Evolutionary conservation across 768 basidiomycete genomes (phyloP).

Genomic region (Naematelia encephala): DNA sequence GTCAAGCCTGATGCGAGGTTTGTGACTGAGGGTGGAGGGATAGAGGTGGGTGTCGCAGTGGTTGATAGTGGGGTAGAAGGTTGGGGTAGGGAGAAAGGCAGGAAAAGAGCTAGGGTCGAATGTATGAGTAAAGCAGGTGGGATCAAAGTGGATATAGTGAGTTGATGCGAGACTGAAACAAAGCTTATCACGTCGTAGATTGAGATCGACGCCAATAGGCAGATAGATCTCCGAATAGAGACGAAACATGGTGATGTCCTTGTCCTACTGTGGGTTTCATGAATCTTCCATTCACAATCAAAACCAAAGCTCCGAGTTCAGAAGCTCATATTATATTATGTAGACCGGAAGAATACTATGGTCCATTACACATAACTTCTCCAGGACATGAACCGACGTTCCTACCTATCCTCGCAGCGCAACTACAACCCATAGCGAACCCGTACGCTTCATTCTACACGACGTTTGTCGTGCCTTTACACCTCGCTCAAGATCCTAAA

Average conservation of each 20-base stretch:
- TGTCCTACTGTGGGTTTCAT: conserved; percentile 31
- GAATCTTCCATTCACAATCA: not conserved
- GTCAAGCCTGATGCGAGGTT: conserved; percentile 38
- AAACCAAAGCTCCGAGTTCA: no score
- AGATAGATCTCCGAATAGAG: conserved; percentile 38
- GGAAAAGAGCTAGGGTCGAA: conserved; percentile 40
- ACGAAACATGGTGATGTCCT: conserved; percentile 40
- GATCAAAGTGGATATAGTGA: conserved; percentile 40
- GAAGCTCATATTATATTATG: conserved; percentile 1
- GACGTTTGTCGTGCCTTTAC: conserved; percentile 28
- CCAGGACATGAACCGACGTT: conserved; percentile 23
- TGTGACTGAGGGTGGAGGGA: conserved; percentile 31
- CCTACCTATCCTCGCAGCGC: conserved; percentile 22
- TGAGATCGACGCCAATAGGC: conserved; percentile 32
- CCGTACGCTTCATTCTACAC: conserved; percentile 37
- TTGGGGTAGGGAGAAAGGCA: conserved; percentile 35
- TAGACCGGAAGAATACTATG: conserved; percentile 35
- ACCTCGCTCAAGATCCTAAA: conserved; percentile 1
- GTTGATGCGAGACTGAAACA: not conserved
- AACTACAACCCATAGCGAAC: conserved; percentile 25
- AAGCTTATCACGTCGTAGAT: conserved; percentile 18
- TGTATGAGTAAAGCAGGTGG: conserved; percentile 31
- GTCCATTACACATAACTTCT: conserved; percentile 32
- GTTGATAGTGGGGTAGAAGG: conserved; percentile 31
- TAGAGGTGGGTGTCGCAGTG: conserved; percentile 39